These are phyloP conservation scores for Cephalotrichum gorgonifer DNA, from an alignment of 2,329 filamentous ascomycete species.

Conservation along the genomic window DNA sequence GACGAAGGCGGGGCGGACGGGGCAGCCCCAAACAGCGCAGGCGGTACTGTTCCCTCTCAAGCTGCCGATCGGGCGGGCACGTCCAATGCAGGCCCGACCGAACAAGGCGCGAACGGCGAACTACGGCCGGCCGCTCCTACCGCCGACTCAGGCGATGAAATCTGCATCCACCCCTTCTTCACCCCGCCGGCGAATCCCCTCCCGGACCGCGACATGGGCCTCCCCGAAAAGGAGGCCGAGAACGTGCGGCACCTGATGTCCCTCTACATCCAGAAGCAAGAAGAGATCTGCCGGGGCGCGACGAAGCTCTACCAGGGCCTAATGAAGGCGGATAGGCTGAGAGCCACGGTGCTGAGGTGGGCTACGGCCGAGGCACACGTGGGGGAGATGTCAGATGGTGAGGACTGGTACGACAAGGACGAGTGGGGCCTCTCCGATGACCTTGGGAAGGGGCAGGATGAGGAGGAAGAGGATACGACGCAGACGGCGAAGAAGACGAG, in stretches of 20 bases:
- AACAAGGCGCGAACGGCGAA: neutral
- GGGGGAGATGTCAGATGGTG: slow-evolving; percentile 74
- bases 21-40: neutral
- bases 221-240: slow-evolving; percentile 66
- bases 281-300: slow-evolving; percentile 67
- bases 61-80: slow-evolving; percentile 6
- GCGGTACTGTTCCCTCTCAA: no score
- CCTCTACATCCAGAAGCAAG: slow-evolving; percentile 75
- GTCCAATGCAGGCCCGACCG: slow-evolving; percentile 9
- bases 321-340: slow-evolving; percentile 60
- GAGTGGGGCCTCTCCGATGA: slow-evolving; percentile 68
- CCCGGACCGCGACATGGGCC: slow-evolving; percentile 59
- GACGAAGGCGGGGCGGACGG: neutral
- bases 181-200: slow-evolving; percentile 49
- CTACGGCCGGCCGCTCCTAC: slow-evolving; percentile 17
- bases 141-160: slow-evolving; percentile 20
- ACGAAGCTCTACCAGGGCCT: slow-evolving; percentile 60
- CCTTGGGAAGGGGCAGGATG: slow-evolving; percentile 71
- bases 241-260: slow-evolving; percentile 65
- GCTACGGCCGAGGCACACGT: slow-evolving; percentile 68
- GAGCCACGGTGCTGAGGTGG: slow-evolving; percentile 63
- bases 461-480: slow-evolving; percentile 65
- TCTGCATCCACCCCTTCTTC: slow-evolving; percentile 69
- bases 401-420: slow-evolving; percentile 81
- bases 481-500: slow-evolving; percentile 51